Evolutionary conservation across 768 basidiomycete genomes (phyloP).

Genomic region (Amanita polypyramis): DNA sequence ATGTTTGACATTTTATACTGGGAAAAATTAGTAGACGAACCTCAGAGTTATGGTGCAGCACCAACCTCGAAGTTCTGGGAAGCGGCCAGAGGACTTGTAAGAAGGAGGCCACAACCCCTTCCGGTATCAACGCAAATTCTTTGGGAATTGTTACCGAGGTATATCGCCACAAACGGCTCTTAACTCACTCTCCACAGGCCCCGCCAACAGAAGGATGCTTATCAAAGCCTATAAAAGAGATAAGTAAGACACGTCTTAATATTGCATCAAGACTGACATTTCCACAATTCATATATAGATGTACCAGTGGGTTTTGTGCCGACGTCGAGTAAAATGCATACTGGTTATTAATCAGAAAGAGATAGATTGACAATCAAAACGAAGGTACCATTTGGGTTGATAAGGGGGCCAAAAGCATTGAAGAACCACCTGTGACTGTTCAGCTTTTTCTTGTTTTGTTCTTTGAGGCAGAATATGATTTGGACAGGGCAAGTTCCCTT

Average conservation of each 20-base stretch:
- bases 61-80: constrained; percentile 89
- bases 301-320: constrained; percentile 93
- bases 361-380: background rate
- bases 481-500: constrained; percentile 73
- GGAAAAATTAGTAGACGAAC: constrained; percentile 5
- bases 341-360: constrained; percentile 23
- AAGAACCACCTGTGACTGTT: constrained; percentile 98
- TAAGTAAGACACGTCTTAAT: background rate
- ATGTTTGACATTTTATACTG: constrained; percentile 96
- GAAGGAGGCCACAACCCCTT: constrained; percentile 56
- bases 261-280: constrained; percentile 37
- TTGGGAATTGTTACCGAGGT: background rate
- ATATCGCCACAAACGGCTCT: background rate
- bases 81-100: constrained; percentile 73
- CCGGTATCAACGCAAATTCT: constrained; percentile 82
- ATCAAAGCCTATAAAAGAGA: constrained; percentile 53
- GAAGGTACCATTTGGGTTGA: constrained; percentile 66
- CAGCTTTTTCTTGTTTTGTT: constrained; percentile 95
- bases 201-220: constrained; percentile 81
- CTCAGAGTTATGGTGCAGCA: background rate
- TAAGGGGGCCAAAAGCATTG: constrained; percentile 85
- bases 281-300: constrained; percentile 95
- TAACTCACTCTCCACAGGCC: constrained; percentile 81
- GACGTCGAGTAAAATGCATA: constrained; percentile 88
- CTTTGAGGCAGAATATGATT: constrained; percentile 85